Evolutionary conservation across 2,329 filamentous ascomycete genomes (phyloP), one percentile per base, ranked within the genome.

Genomic region (Claviceps sp.): DNA sequence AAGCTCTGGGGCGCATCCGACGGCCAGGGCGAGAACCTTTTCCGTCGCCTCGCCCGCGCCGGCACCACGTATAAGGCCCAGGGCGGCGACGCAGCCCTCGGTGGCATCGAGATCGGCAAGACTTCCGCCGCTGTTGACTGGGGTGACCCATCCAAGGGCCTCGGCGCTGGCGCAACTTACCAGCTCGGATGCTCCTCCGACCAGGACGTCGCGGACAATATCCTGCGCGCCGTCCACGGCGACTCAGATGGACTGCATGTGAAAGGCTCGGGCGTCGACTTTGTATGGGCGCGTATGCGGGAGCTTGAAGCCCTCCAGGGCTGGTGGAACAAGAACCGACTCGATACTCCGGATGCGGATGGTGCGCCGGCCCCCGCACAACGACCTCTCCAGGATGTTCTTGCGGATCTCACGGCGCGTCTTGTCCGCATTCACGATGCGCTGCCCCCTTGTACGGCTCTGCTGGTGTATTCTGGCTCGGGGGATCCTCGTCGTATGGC

Each of bases 41-140:
- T 97, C 73, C 86, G 84, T 59, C 82, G 91, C 9, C 75, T 98
- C 4, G 78, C 76, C 3, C 76, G 83, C 45, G 73, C 81, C 16
- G 81, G 81, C 47, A 78, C 76, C 13, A 70, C 74, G 13, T 84
- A 84, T 64, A 80, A 81, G 59, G 75, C 73, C 11, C 81, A 82
- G 57, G 79, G 75, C 44, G 79, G 78, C 1, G 68, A 71, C 0
- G 72, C 72, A 2, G 82, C 82, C 14, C 75, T 71, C 11, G 78
- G 78, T 34, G 78, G 79, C 22, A 56, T 73, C 11, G 71, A 75
- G 38, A 70, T 73, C 4, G 77, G 77, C 56, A 83, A 83, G 65
- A 80, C 76, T 0, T 85, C 82, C 54, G 86, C 85, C 1, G 81
- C 94, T 37, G 77, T 97, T 22, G 93, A 98, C 68, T 95, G 91